Evolutionary conservation across 1,284 basidiomycete genomes (phyloP).

Genomic region (Marasmius tenuissimus): DNA sequence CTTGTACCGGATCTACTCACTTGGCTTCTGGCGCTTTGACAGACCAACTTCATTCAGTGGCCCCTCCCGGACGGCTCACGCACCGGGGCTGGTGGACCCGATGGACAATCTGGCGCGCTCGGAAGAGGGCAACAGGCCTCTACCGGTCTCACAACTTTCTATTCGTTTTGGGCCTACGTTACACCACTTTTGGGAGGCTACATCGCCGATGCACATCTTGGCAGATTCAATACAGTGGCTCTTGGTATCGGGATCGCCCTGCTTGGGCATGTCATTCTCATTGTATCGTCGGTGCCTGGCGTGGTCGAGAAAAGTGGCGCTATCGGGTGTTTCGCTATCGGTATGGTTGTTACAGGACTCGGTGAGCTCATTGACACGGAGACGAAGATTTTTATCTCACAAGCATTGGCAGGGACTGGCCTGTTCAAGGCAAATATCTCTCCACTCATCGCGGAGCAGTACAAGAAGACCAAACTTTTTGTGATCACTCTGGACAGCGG

Average conservation of each 20-base stretch:
- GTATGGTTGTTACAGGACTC: constrained; percentile 39
- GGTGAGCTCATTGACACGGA: background rate
- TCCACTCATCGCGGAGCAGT: constrained; percentile 80
- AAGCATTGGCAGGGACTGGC: constrained; percentile 48
- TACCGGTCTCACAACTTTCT: constrained; percentile 69
- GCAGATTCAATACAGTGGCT: constrained; percentile 64
- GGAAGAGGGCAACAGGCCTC: constrained; percentile 64
- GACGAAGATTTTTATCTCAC: constrained; percentile 24
- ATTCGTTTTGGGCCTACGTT: constrained; percentile 49
- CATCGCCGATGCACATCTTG: constrained; percentile 62
- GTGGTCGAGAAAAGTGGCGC: constrained; percentile 42
- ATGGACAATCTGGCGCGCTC: constrained; percentile 71
- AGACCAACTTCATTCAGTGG: constrained; percentile 77
- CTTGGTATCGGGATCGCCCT: constrained; percentile 45
- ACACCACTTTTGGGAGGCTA: constrained; percentile 20
- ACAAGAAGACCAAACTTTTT: constrained; percentile 57
- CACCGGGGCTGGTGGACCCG: constrained; percentile 61
- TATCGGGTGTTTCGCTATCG: constrained; percentile 6
- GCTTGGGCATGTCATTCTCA: constrained; percentile 58
- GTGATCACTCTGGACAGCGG: constrained; percentile 55
- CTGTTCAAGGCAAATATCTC: constrained; percentile 83
- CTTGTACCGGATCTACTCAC: background rate
- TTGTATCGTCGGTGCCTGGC: constrained; percentile 57
- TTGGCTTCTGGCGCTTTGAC: background rate
- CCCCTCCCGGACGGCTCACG: constrained; percentile 63